These are phyloP conservation scores for Chenopodium berlandieri DNA, from an alignment of 148 eudicot species.

Conservation along the genomic window DNA sequence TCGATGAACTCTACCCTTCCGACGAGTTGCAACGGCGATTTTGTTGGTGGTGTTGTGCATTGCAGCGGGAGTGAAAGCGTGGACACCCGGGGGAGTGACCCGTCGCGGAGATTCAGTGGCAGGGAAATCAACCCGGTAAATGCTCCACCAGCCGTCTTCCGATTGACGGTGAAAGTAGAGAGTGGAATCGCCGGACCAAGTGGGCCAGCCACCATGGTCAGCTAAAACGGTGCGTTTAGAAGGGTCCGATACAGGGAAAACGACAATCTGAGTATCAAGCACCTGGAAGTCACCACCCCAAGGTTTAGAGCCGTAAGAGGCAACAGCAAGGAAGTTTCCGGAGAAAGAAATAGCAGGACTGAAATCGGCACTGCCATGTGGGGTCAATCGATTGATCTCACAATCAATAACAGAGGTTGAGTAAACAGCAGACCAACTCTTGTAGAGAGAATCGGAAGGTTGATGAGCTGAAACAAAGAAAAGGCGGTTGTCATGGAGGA, in stretches of 20 bases:
- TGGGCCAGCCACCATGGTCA: slow-evolving; percentile 81
- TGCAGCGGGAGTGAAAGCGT: slow-evolving; percentile 79
- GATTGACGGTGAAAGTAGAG: slow-evolving; percentile 70
- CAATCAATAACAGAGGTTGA: slow-evolving; percentile 4
- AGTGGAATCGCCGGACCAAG: slow-evolving; percentile 56
- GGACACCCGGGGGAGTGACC: slow-evolving; percentile 75
- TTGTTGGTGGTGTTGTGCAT: slow-evolving; percentile 25
- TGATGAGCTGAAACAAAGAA: slow-evolving; percentile 63
- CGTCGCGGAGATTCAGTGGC: slow-evolving; percentile 29
- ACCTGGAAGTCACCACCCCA: slow-evolving; percentile 73
- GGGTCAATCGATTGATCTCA: slow-evolving; percentile 43
- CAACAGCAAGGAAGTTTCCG: slow-evolving; percentile 57
- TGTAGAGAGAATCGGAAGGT: slow-evolving; percentile 33
- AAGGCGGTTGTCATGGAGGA: slow-evolving; percentile 31
- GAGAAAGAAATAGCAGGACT: slow-evolving; percentile 65
- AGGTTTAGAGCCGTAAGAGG: slow-evolving; percentile 53
- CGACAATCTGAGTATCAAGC: slow-evolving; percentile 58
- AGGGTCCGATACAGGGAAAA: slow-evolving; percentile 48
- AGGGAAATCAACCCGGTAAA: slow-evolving; percentile 47
- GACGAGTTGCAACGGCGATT: slow-evolving; percentile 64
- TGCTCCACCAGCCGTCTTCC: slow-evolving; percentile 93
- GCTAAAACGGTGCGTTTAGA: slow-evolving; percentile 40
- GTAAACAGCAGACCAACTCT: slow-evolving; percentile 66
- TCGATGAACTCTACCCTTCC: slow-evolving; percentile 42
- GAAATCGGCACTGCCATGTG: slow-evolving; percentile 57